phyloP scores from a whole-genome alignment of 2,329 filamentous ascomycete genomes.

The Alternaria hordeiaustralica region DNA sequence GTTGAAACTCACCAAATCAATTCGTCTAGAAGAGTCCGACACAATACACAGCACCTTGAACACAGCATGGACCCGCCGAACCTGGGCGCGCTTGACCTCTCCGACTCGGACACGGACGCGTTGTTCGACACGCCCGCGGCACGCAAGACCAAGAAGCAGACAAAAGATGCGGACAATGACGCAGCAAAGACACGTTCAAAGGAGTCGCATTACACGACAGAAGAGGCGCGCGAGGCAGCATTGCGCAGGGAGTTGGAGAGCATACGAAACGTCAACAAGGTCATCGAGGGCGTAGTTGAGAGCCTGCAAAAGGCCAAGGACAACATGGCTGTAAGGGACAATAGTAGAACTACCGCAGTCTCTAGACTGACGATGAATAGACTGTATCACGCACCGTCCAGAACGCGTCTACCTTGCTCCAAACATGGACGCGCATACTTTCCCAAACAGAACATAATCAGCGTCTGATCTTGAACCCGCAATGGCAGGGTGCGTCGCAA shows the following conservation, averaged over 20 bases:
- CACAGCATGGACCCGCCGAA: slow-evolving; percentile 50
- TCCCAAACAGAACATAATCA: slow-evolving; percentile 98
- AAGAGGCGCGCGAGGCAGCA: slow-evolving; percentile 74
- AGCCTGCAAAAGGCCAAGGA: slow-evolving; percentile 74
- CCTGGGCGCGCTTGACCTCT: slow-evolving; percentile 60
- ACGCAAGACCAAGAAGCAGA: slow-evolving; percentile 46
- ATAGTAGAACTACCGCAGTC: not conserved
- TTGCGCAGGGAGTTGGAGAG: slow-evolving; percentile 81
- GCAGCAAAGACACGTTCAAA: slow-evolving; percentile 50
- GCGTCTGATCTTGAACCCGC: slow-evolving; percentile 83
- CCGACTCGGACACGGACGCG: slow-evolving; percentile 63
- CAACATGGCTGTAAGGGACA: slow-evolving; percentile 73
- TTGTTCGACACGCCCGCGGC: slow-evolving; percentile 64
- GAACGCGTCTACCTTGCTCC: slow-evolving; percentile 86
- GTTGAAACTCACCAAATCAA: not conserved
- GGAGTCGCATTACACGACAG: slow-evolving; percentile 65
- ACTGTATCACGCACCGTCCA: slow-evolving; percentile 85
- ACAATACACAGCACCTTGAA: not conserved
- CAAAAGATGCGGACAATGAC: slow-evolving; percentile 38
- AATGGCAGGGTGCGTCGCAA: slow-evolving; percentile 87
- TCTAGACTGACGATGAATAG: slow-evolving; percentile 50
- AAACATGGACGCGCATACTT: slow-evolving; percentile 94
- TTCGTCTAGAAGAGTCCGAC: not conserved
- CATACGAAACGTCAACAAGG: slow-evolving; percentile 83
- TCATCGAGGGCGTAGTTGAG: slow-evolving; percentile 78